Evolutionary conservation across 2,329 filamentous ascomycete genomes (phyloP), one percentile per base, ranked within the genome.

Genomic region (Curvularia eragrostidis): DNA sequence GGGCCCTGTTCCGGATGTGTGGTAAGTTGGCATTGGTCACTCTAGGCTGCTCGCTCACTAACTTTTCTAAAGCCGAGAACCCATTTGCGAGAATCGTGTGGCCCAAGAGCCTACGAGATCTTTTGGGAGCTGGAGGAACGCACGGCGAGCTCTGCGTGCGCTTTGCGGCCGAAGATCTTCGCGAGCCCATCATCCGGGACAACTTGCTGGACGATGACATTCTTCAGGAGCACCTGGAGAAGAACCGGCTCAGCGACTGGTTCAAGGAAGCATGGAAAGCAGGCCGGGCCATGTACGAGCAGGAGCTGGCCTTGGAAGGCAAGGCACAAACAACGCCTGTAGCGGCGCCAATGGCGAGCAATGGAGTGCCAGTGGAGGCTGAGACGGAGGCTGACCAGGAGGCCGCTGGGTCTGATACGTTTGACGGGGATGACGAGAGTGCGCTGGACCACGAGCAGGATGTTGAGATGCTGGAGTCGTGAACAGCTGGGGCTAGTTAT

Each of bases 211-310:
- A 97, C 77, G 90, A 94, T 70, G 82, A 84, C 59, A 72, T 84
- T 10, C 81, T 97, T 38, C 79, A 82, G 50, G 82, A 83, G 49
- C 87, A 87, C 71, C 81, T 95, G 19, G 85, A 89, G 54, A 88
- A 88, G 73, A 83, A 87, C 57, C 83, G 87, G 36, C 82, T 97
- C 10, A 85, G 87, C 6, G 83, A 89, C 54, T 96, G 93, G 91
- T 83, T 84, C 58, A 72, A 75, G 32, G 78, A 77, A 52, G 80
- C 78, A 2, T 77, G 76, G 53, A 64, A 69, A 49, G 75, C 76
- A 15, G 75, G 75, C 26, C 74, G 76, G 52, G 66, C 68, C 6
- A 74, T 78, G 28, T 65, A 73, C 21, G 64, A 70, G 15, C 30
- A 28, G 39, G 58, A 56, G 43, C 64, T 71, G 30, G 70, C 69